Evolutionary conservation across 108 stramenopile genomes (phyloP).

Genomic region (Cyclotella choctawhatcheeana): DNA sequence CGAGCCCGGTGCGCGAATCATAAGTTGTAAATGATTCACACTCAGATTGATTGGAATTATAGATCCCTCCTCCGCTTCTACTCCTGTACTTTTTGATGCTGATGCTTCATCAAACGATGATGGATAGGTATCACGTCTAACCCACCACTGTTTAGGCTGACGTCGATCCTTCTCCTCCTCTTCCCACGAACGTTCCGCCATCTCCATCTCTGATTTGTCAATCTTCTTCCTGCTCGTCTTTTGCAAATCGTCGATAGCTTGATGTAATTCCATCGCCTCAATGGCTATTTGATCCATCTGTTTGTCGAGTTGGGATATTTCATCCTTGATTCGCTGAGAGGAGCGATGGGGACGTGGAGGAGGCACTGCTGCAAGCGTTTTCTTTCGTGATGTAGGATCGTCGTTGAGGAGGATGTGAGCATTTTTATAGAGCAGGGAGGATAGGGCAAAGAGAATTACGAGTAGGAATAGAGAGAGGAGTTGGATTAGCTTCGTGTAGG

Average conservation of each 20-base stretch:
- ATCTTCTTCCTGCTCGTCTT: background rate
- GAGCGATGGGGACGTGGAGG: constrained; percentile 1
- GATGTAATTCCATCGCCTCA: background rate
- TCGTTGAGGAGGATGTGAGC: background rate
- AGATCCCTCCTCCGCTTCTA: constrained; percentile 9
- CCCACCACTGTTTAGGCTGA: constrained; percentile 40
- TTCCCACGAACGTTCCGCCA: background rate
- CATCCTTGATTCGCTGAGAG: constrained; percentile 6
- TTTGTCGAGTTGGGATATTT: constrained; percentile 11
- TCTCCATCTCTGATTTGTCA: background rate
- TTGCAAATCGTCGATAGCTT: background rate
- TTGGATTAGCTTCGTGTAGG: constrained; percentile 4
- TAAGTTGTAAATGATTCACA: constrained; percentile 46
- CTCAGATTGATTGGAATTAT: constrained; percentile 45
- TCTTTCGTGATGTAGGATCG: too few species aligned
- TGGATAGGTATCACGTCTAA: constrained; percentile 13
- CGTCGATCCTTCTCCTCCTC: constrained; percentile 7
- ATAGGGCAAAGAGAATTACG: background rate
- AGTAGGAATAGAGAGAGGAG: constrained; percentile 7
- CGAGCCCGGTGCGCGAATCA: constrained; percentile 29
- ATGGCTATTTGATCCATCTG: background rate
- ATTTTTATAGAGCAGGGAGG: constrained; percentile 2
- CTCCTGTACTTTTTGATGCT: background rate
- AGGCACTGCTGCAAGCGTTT: background rate
- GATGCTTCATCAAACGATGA: background rate